Conservation (phyloP, 306 rosid species). For the Cyamopsis tetragonoloba region DNA sequence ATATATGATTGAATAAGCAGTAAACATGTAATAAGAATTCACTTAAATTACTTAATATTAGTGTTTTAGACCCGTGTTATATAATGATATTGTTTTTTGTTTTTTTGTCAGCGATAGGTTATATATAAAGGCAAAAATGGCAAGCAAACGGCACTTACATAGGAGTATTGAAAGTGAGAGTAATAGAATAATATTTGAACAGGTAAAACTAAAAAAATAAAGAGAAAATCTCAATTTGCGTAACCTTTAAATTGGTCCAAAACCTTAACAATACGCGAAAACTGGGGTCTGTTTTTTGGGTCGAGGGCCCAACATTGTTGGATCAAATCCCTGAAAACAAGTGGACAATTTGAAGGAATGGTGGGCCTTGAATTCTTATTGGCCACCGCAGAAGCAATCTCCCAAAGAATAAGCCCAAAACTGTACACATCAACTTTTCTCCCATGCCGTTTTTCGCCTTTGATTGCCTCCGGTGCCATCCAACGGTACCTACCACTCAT, state of each 20-base stretch:
- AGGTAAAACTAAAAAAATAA: no score
- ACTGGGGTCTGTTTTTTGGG: not conserved
- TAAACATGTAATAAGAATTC: no score
- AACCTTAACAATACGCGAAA: not conserved
- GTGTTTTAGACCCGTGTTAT: no score
- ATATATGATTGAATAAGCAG: no score
- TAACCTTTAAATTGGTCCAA: not conserved
- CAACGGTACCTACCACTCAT: not conserved
- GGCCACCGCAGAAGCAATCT: not conserved
- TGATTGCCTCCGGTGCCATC: not conserved
- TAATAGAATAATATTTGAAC: no score
- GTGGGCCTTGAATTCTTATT: not conserved
- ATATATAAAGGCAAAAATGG: no score
- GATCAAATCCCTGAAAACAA: not conserved
- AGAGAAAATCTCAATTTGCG: no score
- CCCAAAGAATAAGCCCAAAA: slow-evolving; percentile 11
- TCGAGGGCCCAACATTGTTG: not conserved
- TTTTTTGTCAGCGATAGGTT: no score
- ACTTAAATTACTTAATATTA: no score
- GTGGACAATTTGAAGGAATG: not conserved
- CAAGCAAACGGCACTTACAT: no score
- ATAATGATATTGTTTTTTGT: no score
- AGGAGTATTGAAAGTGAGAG: no score
- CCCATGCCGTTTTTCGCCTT: not conserved
- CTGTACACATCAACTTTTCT: slow-evolving; percentile 1